These are phyloP conservation scores for Talaromyces rugulosus DNA, from an alignment of 2,329 filamentous ascomycete species.

Conservation along the genomic window DNA sequence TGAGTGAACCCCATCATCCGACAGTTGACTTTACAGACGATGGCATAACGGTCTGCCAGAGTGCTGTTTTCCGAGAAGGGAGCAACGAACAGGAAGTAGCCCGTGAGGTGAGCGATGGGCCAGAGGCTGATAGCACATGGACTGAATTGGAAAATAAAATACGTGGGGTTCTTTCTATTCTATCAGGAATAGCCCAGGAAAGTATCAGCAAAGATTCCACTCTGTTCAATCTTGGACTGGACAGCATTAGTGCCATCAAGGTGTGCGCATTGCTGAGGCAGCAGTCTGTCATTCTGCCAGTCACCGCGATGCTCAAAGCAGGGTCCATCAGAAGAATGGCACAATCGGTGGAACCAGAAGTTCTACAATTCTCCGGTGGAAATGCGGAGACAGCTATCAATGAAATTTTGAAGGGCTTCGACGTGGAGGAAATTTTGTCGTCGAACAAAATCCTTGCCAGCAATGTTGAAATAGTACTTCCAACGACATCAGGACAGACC, in stretches of 20 bases:
- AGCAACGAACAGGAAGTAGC: not conserved
- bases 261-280: constrained; percentile 66
- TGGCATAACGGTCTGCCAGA: constrained; percentile 61
- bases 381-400: constrained; percentile 20
- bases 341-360: constrained; percentile 17
- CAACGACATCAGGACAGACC: constrained; percentile 70
- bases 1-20: constrained; percentile 46
- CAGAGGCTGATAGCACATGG: constrained; percentile 17
- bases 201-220: constrained; percentile 60
- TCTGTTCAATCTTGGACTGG: constrained; percentile 80
- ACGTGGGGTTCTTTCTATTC: constrained; percentile 44
- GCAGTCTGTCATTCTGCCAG: constrained; percentile 57
- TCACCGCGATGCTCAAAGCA: constrained; percentile 67
- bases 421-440: constrained; percentile 2
- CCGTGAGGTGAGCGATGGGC: not conserved
- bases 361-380: constrained; percentile 5
- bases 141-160: constrained; percentile 37
- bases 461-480: constrained; percentile 56
- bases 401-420: constrained; percentile 33
- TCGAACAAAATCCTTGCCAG: constrained; percentile 35
- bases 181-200: constrained; percentile 57
- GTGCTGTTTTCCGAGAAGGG: constrained; percentile 30
- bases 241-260: constrained; percentile 90
- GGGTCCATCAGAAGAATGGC: constrained; percentile 64
- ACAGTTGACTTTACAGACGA: constrained; percentile 52